These are phyloP conservation scores for Pseudotsuga menziesii DNA, from an alignment of 75 land plant species.

Conservation along the genomic window DNA sequence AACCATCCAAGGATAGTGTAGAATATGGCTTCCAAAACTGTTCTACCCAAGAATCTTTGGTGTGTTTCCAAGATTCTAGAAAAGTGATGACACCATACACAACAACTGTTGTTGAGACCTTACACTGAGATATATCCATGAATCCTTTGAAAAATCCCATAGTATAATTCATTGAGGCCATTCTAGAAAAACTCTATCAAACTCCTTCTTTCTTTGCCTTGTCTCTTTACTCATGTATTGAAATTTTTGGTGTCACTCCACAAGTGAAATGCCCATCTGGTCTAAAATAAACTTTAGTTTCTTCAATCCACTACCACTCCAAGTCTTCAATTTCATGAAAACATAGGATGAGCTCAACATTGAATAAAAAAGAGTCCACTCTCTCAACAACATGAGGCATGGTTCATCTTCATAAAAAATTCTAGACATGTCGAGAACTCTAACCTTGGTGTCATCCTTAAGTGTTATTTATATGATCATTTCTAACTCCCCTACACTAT, in stretches of 20 bases:
- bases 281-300: slow-evolving; percentile 84
- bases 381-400: slow-evolving; percentile 83
- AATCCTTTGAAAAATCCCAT: slow-evolving; percentile 62
- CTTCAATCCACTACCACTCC: slow-evolving; percentile 91
- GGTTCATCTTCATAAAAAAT: slow-evolving; percentile 93
- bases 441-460: slow-evolving; percentile 89
- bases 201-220: slow-evolving; percentile 56
- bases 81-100: slow-evolving; percentile 90
- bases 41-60: slow-evolving; percentile 45
- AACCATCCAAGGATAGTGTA: slow-evolving; percentile 60
- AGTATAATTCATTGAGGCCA: slow-evolving; percentile 85
- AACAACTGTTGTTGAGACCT: slow-evolving; percentile 92
- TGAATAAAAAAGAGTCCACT: slow-evolving; percentile 93
- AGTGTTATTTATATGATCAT: slow-evolving; percentile 66
- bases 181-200: slow-evolving; percentile 62
- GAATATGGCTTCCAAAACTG: slow-evolving; percentile 68
- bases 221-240: slow-evolving; percentile 87
- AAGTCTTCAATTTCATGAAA: slow-evolving; percentile 89
- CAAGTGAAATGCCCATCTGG: slow-evolving; percentile 83
- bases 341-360: slow-evolving; percentile 88
- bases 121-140: slow-evolving; percentile 80
- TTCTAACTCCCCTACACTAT: slow-evolving; percentile 73
- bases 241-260: slow-evolving; percentile 88
- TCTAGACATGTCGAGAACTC: slow-evolving; percentile 77
- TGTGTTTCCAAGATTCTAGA: slow-evolving; percentile 62